Evolutionary conservation across 169 alveolate species (phyloP), one percentile per base, ranked within the genome.

Genomic region (Plasmodium berghei): DNA sequence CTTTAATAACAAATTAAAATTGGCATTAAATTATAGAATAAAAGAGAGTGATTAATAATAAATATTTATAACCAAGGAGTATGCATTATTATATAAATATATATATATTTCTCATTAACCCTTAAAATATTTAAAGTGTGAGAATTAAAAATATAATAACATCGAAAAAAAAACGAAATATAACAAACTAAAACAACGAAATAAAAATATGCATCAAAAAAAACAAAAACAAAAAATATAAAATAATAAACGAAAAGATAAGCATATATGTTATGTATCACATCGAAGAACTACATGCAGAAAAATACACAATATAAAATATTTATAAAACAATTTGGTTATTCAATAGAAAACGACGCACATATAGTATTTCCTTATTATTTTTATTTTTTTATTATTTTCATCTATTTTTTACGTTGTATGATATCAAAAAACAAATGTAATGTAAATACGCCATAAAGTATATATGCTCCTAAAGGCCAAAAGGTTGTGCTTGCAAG

Each of bases 261-360:
- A 48, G 26, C 45, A 49, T 40, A 59, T 71, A 24, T 71, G 66
- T 56, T 49, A 71, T 73, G 22, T 56, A 20, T 59, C 8, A 16
- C 45, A 20, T 16, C 64, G 52, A 42, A 56, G 77, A 75, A 75
- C 56, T 67, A 75, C 34, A 58, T 75, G 40, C 28, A 59, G 34
- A 75, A 75, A 67, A 48, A 75, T 42, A 48, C 48, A 75, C 89
- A 75, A 75, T 70, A 62, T 40, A 24, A 75, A 64, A 49, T 63
- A 46, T 34, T 75, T 42, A 40, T 16, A 20, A 62, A 49, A 18
- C 66, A 75, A 18, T 16, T 24, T 20, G 34, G 26, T 56, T 48
- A 12, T 52, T 64, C 63, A 75, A 63, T 63, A 46, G 52, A n/a
- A 62, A 75, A 28, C 24, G 22, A 75, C 5, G 42, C 42, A 34